Evolutionary conservation across 2,329 filamentous ascomycete species (phyloP).

Genomic region (Fusarium sp.): DNA sequence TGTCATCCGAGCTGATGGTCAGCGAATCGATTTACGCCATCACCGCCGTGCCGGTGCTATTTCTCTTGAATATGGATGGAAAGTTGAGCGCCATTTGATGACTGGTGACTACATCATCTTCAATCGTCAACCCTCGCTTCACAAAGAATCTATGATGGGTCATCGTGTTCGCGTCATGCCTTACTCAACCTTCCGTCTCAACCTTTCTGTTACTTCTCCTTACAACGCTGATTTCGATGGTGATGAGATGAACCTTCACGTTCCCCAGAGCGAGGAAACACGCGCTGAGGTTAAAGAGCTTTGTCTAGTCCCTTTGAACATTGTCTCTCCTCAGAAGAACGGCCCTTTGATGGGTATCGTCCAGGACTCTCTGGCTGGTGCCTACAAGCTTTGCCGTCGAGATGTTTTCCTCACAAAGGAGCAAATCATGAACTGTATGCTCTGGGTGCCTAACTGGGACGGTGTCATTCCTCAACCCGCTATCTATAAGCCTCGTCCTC

Average conservation of each 20-base stretch:
- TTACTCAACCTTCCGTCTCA: slow-evolving; percentile 97
- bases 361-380: slow-evolving; percentile 94
- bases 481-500: slow-evolving; percentile 90
- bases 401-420: slow-evolving; percentile 92
- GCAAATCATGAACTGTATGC: slow-evolving; percentile 93
- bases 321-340: slow-evolving; percentile 97
- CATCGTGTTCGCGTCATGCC: slow-evolving; percentile 98
- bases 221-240: slow-evolving; percentile 99
- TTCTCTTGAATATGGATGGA: slow-evolving; percentile 94
- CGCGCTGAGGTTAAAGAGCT: slow-evolving; percentile 93
- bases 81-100: slow-evolving; percentile 95
- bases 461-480: slow-evolving; percentile 91
- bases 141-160: slow-evolving; percentile 99
- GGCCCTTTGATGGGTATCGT: slow-evolving; percentile 99
- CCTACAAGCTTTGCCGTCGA: slow-evolving; percentile 94
- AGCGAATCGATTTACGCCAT: slow-evolving; percentile 92
- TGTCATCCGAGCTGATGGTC: slow-evolving; percentile 92
- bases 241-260: slow-evolving; percentile 99
- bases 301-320: slow-evolving; percentile 97
- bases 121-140: slow-evolving; percentile 98
- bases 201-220: slow-evolving; percentile 95
- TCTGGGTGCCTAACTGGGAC: slow-evolving; percentile 99
- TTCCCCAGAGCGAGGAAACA: slow-evolving; percentile 96
- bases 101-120: slow-evolving; percentile 99
- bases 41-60: slow-evolving; percentile 89